Conservation (phyloP, 768 basidiomycete species). For the Leccinellum rugosiceps region DNA sequence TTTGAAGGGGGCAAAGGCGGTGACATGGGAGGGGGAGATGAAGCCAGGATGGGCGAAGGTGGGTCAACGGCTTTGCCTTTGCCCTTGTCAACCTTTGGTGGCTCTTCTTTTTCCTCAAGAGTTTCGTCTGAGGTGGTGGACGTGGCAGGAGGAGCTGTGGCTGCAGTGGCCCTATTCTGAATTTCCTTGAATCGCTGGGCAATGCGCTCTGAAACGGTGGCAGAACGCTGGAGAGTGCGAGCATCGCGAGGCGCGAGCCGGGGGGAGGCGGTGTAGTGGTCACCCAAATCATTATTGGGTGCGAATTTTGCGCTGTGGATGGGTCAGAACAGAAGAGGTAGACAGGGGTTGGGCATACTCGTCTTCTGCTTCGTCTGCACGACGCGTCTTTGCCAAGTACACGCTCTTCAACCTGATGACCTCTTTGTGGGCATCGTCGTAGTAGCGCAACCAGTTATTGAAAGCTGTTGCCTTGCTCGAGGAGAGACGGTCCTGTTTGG, state of each 20-base stretch:
- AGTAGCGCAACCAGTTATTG: constrained; percentile 64
- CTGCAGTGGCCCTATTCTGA: constrained; percentile 50
- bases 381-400: constrained; percentile 74
- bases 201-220: constrained; percentile 86
- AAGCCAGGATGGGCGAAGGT: constrained; percentile 28
- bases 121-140: constrained; percentile 22
- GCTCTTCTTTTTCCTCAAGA: constrained; percentile 29
- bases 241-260: constrained; percentile 54
- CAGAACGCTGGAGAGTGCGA: constrained; percentile 58
- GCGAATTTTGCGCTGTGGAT: constrained; percentile 78
- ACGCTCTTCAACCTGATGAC: constrained; percentile 69
- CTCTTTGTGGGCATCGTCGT: constrained; percentile 66
- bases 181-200: constrained; percentile 78
- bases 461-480: constrained; percentile 56
- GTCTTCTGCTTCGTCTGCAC: constrained; percentile 90
- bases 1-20: constrained; percentile 50
- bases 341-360: constrained; percentile 56
- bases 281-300: constrained; percentile 57
- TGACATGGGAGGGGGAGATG: constrained; percentile 64
- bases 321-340: constrained; percentile 3
- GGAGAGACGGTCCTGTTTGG: constrained; percentile 54
- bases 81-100: constrained; percentile 75
- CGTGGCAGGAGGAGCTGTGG: constrained; percentile 28
- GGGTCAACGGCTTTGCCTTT: constrained; percentile 64
- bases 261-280: constrained; percentile 83